phyloP scores from a whole-genome alignment of 129 eudicot genomes.

The Apium graveolens region DNA sequence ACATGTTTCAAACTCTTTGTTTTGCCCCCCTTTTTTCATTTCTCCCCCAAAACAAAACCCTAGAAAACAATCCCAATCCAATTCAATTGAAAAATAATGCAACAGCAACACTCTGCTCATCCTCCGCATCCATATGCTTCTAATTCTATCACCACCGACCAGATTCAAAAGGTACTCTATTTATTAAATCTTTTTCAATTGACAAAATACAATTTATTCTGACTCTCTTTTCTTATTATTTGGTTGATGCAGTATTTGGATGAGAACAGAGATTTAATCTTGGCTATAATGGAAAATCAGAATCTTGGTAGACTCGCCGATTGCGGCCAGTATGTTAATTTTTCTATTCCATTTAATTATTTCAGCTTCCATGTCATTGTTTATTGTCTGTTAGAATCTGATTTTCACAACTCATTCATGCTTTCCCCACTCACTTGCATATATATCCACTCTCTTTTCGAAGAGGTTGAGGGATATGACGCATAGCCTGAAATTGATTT shows the following conservation, averaged over 20 bases:
- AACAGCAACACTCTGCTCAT: constrained; percentile 31
- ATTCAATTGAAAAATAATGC: constrained; percentile 29
- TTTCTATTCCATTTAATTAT: background rate
- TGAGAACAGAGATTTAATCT: constrained; percentile 72
- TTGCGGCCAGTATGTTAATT: constrained; percentile 91
- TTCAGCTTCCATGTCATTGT: background rate
- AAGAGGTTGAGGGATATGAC: background rate
- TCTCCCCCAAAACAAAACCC: background rate
- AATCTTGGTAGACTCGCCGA: constrained; percentile 73
- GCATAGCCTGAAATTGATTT: background rate
- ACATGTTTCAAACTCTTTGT: background rate
- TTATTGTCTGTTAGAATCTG: no score
- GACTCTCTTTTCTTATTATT: background rate
- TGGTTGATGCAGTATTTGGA: constrained; percentile 76
- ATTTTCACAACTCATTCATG: no score
- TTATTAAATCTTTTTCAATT: background rate
- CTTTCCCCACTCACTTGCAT: background rate
- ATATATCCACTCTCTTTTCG: background rate
- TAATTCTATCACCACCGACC: constrained; percentile 58
- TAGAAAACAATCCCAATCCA: background rate
- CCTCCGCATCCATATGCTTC: constrained; percentile 28
- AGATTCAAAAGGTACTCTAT: constrained; percentile 63
- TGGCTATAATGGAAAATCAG: constrained; percentile 87
- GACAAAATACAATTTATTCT: no score
- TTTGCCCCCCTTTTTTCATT: background rate